Evolutionary conservation across 2,329 filamentous ascomycete genomes (phyloP), one percentile per base, ranked within the genome.

Genomic region (Aspergillus fructus): DNA sequence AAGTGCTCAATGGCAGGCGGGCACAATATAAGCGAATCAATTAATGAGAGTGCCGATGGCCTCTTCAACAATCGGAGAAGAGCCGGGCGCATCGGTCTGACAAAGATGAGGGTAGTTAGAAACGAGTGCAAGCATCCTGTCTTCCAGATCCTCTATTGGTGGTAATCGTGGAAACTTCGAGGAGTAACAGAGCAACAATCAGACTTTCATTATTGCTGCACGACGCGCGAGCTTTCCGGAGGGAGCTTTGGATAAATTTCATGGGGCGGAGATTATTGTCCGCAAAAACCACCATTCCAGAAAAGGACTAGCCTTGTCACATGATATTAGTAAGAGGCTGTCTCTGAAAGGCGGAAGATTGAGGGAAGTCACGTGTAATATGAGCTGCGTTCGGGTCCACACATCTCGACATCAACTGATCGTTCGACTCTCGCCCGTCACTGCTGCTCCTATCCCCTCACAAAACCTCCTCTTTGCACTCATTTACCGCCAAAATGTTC

Each of bases 31-130:
- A 76, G 64, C 45, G 65, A 63, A 59, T 72, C 66, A 59, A 76
- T 69, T 49, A 75, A 65, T 58, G 70, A 71, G 59, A 77, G 62
- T 60, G 75, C 68, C 61, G 74, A 75, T 61, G 73, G 73, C 66
- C 73, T 74, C 70, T 71, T 74, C 71, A 76, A 64, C 56, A 76
- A 64, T 68, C 73, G 72, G 66, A 75, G 70, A 69, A 77, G 69
- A 68, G 74, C 75, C 68, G 73, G 70, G 65, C 75, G 74, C 75
- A 78, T 78, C 62, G 61, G 64, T 68, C 59, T 49, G 65, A 17
- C 57, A 58, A 54, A 59, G 59, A 62, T 53, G 55, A 56, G 49
- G 48, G 58, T 48, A 56, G 60, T 30, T 47, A 21, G 59, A 39
- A 37, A 45, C 19, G 51, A 40, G 50, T 48, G 55, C 66, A 59